These are phyloP conservation scores for Diplocarpon mali DNA, from an alignment of 2,329 filamentous ascomycete species.

Conservation along the genomic window DNA sequence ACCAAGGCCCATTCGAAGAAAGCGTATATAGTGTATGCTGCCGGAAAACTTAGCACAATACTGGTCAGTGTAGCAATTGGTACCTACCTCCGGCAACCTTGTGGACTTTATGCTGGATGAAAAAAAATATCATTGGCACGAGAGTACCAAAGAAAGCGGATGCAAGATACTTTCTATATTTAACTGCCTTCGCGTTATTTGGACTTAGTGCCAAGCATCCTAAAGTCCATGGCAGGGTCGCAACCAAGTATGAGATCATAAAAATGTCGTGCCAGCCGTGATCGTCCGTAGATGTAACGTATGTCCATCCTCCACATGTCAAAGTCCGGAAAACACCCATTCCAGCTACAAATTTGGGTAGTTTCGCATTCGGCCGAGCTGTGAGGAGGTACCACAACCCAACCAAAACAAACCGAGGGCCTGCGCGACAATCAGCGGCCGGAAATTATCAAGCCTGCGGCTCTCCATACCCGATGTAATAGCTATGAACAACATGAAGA, in stretches of 20 bases:
- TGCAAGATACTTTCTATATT: conserved; percentile 79
- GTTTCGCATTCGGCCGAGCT: conserved; percentile 57
- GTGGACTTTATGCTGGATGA: conserved; percentile 97
- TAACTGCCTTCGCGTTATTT: conserved; percentile 69
- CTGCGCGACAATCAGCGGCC: conserved; percentile 32
- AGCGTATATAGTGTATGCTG: conserved; percentile 93
- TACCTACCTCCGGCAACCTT: conserved; percentile 77
- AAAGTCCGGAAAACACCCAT: conserved; percentile 80
- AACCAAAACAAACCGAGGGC: conserved; percentile 83
- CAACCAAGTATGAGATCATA: conserved; percentile 96
- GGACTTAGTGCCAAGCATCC: conserved; percentile 85
- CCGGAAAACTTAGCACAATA: conserved; percentile 19
- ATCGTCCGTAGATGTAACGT: conserved; percentile 95
- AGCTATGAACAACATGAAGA: conserved; percentile 96
- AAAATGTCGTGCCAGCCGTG: conserved; percentile 99
- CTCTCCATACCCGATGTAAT: conserved; percentile 68
- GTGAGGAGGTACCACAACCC: conserved; percentile 88
- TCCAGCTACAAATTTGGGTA: conserved; percentile 72
- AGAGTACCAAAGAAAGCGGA: conserved; percentile 82
- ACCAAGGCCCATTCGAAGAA: conserved; percentile 98
- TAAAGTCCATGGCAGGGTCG: conserved; percentile 88
- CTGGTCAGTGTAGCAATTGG: background rate
- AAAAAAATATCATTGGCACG: conserved; percentile 87
- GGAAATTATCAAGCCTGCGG: background rate
- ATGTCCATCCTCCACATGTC: conserved; percentile 96